These are phyloP conservation scores for Moesziomyces sp. DNA, from an alignment of 1,284 basidiomycete genomes.

Conservation along the genomic window DNA sequence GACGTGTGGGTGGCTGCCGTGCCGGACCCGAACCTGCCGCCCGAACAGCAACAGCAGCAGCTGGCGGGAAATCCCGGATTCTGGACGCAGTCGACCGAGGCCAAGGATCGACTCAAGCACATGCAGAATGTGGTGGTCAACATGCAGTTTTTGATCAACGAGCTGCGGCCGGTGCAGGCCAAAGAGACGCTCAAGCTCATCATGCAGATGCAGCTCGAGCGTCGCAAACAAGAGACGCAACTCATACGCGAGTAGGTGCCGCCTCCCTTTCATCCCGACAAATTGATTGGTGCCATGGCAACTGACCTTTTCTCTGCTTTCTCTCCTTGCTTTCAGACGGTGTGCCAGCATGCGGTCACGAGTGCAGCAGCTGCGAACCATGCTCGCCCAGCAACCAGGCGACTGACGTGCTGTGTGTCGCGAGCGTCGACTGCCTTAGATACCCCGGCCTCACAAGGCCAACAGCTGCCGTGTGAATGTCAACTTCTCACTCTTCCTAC, in stretches of 20 bases:
- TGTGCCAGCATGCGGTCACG: slow-evolving; percentile 36
- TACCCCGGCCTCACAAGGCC: neutral
- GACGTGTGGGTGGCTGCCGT: slow-evolving; percentile 49
- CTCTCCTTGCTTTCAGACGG: slow-evolving; percentile 5
- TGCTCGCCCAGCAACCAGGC: slow-evolving; percentile 15
- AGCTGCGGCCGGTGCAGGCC: slow-evolving; percentile 61
- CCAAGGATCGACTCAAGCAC: slow-evolving; percentile 57
- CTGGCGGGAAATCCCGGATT: slow-evolving; percentile 35
- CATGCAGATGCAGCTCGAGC: slow-evolving; percentile 54
- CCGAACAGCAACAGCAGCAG: slow-evolving; percentile 37
- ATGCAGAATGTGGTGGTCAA: slow-evolving; percentile 64
- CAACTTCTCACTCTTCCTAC: neutral
- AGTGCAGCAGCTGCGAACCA: slow-evolving; percentile 23
- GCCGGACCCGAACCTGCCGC: slow-evolving; percentile 27
- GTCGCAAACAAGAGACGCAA: slow-evolving; percentile 51
- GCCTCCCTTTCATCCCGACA: neutral
- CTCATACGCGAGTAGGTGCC: slow-evolving; percentile 46
- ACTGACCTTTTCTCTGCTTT: neutral
- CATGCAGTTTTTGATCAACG: slow-evolving; percentile 64
- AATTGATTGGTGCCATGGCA: too few species aligned
- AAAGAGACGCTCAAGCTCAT: slow-evolving; percentile 55
- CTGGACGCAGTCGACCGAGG: slow-evolving; percentile 50
- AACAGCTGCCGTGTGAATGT: neutral
- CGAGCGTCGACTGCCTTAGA: neutral
- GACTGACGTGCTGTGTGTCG: neutral